Conservation (phyloP, 805 yeast genomes). For the Starmerella asiatica region DNA sequence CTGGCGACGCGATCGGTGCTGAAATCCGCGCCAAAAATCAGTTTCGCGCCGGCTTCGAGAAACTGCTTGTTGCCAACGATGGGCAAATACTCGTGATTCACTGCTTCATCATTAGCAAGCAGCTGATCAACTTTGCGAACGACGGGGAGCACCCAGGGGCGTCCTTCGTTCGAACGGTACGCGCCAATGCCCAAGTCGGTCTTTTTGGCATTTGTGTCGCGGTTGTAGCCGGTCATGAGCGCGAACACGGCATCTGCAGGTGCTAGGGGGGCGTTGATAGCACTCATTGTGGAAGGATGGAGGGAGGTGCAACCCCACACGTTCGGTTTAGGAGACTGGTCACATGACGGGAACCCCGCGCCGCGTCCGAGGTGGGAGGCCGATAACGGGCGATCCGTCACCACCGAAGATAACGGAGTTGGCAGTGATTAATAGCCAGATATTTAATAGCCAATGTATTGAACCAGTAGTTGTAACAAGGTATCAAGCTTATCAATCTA, state of each 20-base stretch:
- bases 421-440: no score
- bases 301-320: no score
- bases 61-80: slow-evolving; percentile 65
- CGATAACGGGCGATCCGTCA: no score
- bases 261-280: slow-evolving; percentile 18
- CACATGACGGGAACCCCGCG: no score
- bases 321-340: no score
- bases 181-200: slow-evolving; percentile 72
- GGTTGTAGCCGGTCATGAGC: slow-evolving; percentile 31
- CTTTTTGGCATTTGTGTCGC: slow-evolving; percentile 31
- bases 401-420: no score
- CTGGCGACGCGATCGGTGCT: slow-evolving; percentile 42
- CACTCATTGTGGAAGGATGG: slow-evolving; percentile 9
- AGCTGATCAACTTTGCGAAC: slow-evolving; percentile 48
- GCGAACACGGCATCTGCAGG: slow-evolving; percentile 87
- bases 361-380: no score
- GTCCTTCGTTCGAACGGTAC: slow-evolving; percentile 77
- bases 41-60: slow-evolving; percentile 50
- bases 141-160: slow-evolving; percentile 82
- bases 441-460: no score
- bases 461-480: no score
- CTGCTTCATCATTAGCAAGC: slow-evolving; percentile 29
- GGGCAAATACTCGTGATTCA: slow-evolving; percentile 75
- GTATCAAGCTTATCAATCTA: no score
- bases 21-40: slow-evolving; percentile 57